Evolutionary conservation across 768 basidiomycete species (phyloP).

Genomic region (Pluteus cervinus): DNA sequence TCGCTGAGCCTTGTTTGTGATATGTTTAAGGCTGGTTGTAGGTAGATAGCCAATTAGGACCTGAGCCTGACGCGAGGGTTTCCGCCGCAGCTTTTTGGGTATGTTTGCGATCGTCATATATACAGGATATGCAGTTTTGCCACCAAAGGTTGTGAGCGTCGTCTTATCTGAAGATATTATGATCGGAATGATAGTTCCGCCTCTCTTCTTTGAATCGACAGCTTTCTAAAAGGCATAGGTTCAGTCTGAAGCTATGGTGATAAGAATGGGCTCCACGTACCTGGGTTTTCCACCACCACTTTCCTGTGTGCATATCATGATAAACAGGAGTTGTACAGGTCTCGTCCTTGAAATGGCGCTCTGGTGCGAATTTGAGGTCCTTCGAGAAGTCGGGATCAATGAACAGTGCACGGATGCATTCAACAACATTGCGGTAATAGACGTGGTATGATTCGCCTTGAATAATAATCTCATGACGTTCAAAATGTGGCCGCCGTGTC

Average conservation of each 20-base stretch:
- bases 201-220: slow-evolving; percentile 11
- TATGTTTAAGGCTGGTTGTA: slow-evolving; percentile 24
- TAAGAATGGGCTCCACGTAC: slow-evolving; percentile 14
- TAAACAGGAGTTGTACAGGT: slow-evolving; percentile 14
- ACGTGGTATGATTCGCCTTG: slow-evolving; percentile 19
- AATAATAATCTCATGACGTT: slow-evolving; percentile 16
- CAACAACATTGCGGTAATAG: slow-evolving; percentile 20
- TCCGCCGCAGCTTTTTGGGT: slow-evolving; percentile 20
- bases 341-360: slow-evolving; percentile 22
- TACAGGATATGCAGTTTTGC: slow-evolving; percentile 34
- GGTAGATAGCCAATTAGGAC: slow-evolving; percentile 38
- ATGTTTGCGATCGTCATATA: slow-evolving; percentile 38
- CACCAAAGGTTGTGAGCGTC: slow-evolving; percentile 26
- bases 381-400: slow-evolving; percentile 20
- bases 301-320: slow-evolving; percentile 30
- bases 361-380: slow-evolving; percentile 20
- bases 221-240: slow-evolving; percentile 6
- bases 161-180: slow-evolving; percentile 39
- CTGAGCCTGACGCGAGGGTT: slow-evolving; percentile 23
- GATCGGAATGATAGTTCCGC: slow-evolving; percentile 26
- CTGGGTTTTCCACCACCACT: slow-evolving; percentile 42
- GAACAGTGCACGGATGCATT: slow-evolving; percentile 21
- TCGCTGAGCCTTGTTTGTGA: slow-evolving; percentile 19
- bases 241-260: background rate
- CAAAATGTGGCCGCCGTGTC: slow-evolving; percentile 16